phyloP scores from a whole-genome alignment of 148 eudicot species.

The Salicornia ramosissima region DNA sequence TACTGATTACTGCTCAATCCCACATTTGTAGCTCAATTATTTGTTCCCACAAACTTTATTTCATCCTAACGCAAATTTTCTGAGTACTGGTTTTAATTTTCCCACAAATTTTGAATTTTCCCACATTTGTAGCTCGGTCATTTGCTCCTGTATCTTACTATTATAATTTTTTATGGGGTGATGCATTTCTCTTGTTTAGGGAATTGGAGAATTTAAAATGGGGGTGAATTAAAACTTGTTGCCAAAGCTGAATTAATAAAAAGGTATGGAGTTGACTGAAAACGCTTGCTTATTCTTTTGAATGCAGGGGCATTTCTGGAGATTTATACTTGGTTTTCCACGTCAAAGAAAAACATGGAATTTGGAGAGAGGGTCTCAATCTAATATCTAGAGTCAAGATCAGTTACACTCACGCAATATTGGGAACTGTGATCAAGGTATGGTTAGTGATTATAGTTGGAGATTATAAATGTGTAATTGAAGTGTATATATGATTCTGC shows the following conservation, averaged over 20 bases:
- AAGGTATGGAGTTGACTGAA: slow-evolving; percentile 2
- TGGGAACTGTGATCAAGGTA: slow-evolving; percentile 73
- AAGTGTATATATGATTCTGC: background rate
- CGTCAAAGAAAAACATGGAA: slow-evolving; percentile 58
- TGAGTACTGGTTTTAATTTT: background rate
- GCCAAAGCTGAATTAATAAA: background rate
- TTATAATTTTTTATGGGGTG: background rate
- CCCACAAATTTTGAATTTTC: too few relatives aligned
- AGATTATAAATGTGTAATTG: background rate
- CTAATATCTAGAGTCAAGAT: slow-evolving; percentile 65
- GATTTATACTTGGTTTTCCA: slow-evolving; percentile 70
- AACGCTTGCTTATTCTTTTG: slow-evolving; percentile 1
- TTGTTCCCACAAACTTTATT: too few relatives aligned
- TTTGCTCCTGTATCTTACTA: background rate
- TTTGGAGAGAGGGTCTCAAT: slow-evolving; percentile 70
- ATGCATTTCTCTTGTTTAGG: background rate
- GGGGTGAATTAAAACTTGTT: background rate
- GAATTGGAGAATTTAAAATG: background rate
- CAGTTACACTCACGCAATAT: slow-evolving; percentile 74
- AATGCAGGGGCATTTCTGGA: slow-evolving; percentile 61
- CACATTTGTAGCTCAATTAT: too few relatives aligned
- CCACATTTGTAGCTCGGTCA: background rate
- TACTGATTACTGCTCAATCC: too few relatives aligned
- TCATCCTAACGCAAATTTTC: too few relatives aligned
- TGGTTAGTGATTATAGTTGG: background rate